Conservation (phyloP, 345 rosid genomes). For the Citrus glauca region DNA sequence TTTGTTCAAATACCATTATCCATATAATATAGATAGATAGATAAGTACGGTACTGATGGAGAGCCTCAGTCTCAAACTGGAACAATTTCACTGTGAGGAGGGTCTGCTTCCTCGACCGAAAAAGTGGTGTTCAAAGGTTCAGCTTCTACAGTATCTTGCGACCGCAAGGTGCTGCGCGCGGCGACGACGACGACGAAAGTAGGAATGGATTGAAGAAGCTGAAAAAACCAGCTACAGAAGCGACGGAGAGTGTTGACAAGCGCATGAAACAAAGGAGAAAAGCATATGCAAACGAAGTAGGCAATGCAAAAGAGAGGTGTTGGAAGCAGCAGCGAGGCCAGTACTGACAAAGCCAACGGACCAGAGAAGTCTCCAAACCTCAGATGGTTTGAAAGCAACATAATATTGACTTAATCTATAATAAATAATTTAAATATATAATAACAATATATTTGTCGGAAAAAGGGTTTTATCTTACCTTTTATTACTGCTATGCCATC, state of each 20-base stretch:
- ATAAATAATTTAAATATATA: no score
- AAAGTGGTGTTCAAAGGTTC: neutral
- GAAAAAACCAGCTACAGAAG: neutral
- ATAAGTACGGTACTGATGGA: no score
- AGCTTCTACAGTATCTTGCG: neutral
- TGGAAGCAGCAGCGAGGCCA: conserved; percentile 4
- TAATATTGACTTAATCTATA: no score
- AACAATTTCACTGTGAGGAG: neutral
- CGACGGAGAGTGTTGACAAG: neutral
- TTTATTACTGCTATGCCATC: no score
- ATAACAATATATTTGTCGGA: no score
- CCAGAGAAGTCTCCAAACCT: conserved; percentile 2
- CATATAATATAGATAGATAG: no score
- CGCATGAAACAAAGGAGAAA: neutral
- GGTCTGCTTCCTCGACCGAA: neutral
- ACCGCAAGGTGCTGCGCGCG: neutral
- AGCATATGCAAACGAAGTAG: conserved; percentile 1
- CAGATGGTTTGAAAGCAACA: neutral
- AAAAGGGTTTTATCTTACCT: no score
- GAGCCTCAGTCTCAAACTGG: no score
- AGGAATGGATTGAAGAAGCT: conserved; percentile 1
- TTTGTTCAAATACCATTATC: no score
- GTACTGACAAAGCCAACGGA: neutral
- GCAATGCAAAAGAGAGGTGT: neutral
- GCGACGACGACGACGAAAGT: neutral